These are phyloP conservation scores for Raffaelea arxii DNA, from an alignment of 2,329 filamentous ascomycete species.

Conservation along the genomic window DNA sequence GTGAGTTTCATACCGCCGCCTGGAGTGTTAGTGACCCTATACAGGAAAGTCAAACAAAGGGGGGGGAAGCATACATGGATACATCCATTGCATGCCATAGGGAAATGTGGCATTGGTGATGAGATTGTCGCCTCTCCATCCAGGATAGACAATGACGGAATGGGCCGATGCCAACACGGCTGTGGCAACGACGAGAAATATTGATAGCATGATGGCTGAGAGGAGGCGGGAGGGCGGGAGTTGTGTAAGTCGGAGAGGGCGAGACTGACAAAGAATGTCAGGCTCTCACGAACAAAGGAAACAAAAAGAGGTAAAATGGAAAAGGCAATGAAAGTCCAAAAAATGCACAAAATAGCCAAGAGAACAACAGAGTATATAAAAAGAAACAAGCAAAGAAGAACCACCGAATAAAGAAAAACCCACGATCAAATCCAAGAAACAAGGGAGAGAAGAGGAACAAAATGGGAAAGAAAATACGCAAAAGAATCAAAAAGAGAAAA, in stretches of 20 bases:
- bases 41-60: neutral
- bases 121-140: conserved; percentile 80
- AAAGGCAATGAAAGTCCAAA: neutral
- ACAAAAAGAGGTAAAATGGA: neutral
- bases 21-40: conserved; percentile 25
- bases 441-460: neutral
- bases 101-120: conserved; percentile 69
- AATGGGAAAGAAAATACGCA: neutral
- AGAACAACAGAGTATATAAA: neutral
- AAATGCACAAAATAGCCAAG: neutral
- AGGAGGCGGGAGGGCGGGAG: neutral
- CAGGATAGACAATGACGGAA: conserved; percentile 77
- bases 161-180: conserved; percentile 53
- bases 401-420: neutral
- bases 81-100: conserved; percentile 91
- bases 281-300: neutral
- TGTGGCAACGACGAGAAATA: conserved; percentile 33
- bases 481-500: neutral
- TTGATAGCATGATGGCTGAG: conserved; percentile 33
- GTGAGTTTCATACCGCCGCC: conserved; percentile 75
- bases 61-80: conserved; percentile 60
- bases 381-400: neutral
- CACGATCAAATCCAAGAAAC: no score
- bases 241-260: neutral
- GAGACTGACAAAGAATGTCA: neutral